Evolutionary conservation across 495 filamentous ascomycete genomes (phyloP), one percentile per base, ranked within the genome.

Genomic region (Lasiosphaeris hirsuta): DNA sequence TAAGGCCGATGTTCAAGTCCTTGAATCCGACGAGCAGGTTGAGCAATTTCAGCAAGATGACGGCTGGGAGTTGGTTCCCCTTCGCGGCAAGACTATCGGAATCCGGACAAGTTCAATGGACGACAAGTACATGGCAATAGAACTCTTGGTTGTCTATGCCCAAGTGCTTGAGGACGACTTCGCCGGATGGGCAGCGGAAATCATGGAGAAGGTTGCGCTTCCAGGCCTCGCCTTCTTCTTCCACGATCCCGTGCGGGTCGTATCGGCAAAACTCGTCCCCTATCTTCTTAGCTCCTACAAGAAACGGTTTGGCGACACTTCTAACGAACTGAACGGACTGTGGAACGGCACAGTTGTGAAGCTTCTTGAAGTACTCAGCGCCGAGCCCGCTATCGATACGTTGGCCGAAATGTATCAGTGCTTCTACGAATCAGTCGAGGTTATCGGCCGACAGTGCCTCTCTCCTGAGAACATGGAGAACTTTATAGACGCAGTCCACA

Each of bases 361-460:
- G 73, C 78, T 99, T 42, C 84, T 97, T 33, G 95, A 97, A 69
- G 92, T 97, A 3, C 81, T 99, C n/a, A 90, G 83, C 56, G 90
- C 90, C 0, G 95, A 99, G 73, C 93, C 95, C 7, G 91, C 92
- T 0, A 89, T 99, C 44, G 95, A 99, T 62, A 96, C 93, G 0
- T 83, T 99, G 15, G 93, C 95, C 10, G 95, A 97, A 75, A 96
- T 99, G 90, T 99, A 97, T 70, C 93, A 97, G 72, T 97, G 94
- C 80, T 97, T 97, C 78, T 99, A 99, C 71, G 95, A 99, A 72
- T 96, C 90, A 7, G 89, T 99, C 14, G 94, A 97, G 73, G 90
- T 96, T 7, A 84, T 96, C 57, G 93, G 92, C 55, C 86, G 88
- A 72, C 82, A 88, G 62, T 92, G 86, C 66, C 81, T 99, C 11